phyloP scores from a whole-genome alignment of 192 early-diverging fungal genomes.

The Endogone sp. region DNA sequence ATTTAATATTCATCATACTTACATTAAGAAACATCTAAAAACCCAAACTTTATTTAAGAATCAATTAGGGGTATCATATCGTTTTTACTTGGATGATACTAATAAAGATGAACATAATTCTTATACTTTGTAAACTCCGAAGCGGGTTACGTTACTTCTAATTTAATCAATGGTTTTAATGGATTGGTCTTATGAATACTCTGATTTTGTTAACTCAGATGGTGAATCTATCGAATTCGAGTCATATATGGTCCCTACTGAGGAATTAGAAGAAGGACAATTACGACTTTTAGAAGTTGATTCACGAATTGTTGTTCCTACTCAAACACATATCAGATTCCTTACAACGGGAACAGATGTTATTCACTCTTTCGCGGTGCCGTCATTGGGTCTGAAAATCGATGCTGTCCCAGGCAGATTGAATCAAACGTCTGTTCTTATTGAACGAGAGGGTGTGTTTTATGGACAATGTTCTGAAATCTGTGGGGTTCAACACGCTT shows the following conservation, averaged over 20 bases:
- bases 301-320: slow-evolving; percentile 44
- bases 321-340: slow-evolving; percentile 47
- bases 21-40: no score
- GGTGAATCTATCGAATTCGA: slow-evolving; percentile 43
- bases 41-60: no score
- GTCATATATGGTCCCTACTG: slow-evolving; percentile 50
- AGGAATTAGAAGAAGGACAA: slow-evolving; percentile 50
- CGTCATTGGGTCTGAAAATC: slow-evolving; percentile 3
- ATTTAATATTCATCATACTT: no score
- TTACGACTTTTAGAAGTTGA: slow-evolving; percentile 53
- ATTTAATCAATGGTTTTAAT: no score
- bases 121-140: no score
- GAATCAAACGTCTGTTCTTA: neutral
- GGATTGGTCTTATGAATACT: slow-evolving; percentile 17
- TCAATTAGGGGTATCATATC: no score
- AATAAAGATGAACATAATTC: no score
- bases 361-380: slow-evolving; percentile 53
- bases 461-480: slow-evolving; percentile 5
- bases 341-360: slow-evolving; percentile 48
- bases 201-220: slow-evolving; percentile 43
- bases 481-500: neutral
- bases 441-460: neutral
- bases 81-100: no score
- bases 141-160: no score
- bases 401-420: slow-evolving; percentile 3